phyloP scores from a whole-genome alignment of 139 green algal genomes.

The Micractinium sp. region DNA sequence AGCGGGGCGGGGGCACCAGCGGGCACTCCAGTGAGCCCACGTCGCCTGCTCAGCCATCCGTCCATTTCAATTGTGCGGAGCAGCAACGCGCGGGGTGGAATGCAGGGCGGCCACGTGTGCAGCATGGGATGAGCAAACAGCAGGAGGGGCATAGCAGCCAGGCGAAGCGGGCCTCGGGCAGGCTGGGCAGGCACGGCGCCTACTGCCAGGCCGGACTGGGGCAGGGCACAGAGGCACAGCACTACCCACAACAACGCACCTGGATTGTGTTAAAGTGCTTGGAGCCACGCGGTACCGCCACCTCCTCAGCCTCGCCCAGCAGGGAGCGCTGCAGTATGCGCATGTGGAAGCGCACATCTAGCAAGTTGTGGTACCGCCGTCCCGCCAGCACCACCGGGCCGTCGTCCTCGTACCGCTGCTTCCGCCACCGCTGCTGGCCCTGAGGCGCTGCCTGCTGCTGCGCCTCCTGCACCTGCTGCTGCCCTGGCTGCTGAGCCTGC shows the following conservation, averaged over 20 bases:
- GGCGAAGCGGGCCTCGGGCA: not conserved
- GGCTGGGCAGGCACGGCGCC: not conserved
- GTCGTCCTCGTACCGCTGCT: not conserved
- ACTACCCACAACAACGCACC: not conserved
- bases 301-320: not conserved
- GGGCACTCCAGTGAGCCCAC: too few species aligned
- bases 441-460: not conserved
- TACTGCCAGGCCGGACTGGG: not conserved
- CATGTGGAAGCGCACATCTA: constrained; percentile 10
- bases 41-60: too few species aligned
- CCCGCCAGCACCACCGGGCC: not conserved
- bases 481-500: not conserved
- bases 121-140: not conserved
- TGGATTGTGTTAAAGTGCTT: constrained; percentile 2
- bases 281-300: not conserved
- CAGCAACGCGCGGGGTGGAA: not conserved
- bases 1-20: too few species aligned
- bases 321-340: not conserved
- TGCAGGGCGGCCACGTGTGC: not conserved
- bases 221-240: not conserved
- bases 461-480: not conserved
- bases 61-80: not conserved
- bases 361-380: not conserved
- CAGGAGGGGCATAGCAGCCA: not conserved
- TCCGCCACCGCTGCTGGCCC: not conserved